Evolutionary conservation across 2,329 filamentous ascomycete species (phyloP).

Genomic region (Claviceps digitariae): DNA sequence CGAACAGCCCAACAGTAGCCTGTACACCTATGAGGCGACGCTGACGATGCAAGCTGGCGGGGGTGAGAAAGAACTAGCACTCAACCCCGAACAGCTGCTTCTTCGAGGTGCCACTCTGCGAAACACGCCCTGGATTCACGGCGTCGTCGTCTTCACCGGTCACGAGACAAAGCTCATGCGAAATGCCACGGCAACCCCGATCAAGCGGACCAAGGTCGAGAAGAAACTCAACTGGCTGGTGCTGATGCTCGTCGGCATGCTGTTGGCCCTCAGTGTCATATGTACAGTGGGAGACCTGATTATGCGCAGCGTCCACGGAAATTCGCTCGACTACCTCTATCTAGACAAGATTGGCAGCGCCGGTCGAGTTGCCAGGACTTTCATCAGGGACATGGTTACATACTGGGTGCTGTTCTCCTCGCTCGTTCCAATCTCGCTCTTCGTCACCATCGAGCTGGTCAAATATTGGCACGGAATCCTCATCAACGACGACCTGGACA

Average conservation of each 20-base stretch:
- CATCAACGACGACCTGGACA: slow-evolving; percentile 94
- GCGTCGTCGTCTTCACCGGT: slow-evolving; percentile 80
- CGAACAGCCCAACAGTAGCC: slow-evolving; percentile 93
- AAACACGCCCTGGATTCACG: slow-evolving; percentile 96
- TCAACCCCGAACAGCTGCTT: slow-evolving; percentile 85
- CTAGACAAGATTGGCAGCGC: slow-evolving; percentile 47
- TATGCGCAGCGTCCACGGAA: slow-evolving; percentile 49
- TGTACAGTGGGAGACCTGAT: slow-evolving; percentile 86
- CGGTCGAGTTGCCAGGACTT: slow-evolving; percentile 52
- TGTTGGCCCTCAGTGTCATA: slow-evolving; percentile 73
- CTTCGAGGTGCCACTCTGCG: slow-evolving; percentile 85
- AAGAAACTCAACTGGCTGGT: slow-evolving; percentile 88
- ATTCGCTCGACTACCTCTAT: slow-evolving; percentile 58
- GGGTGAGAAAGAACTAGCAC: slow-evolving; percentile 79
- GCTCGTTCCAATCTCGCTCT: slow-evolving; percentile 90
- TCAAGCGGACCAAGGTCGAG: slow-evolving; percentile 95
- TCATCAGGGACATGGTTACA: slow-evolving; percentile 89
- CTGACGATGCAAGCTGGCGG: slow-evolving; percentile 82
- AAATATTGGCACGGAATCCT: slow-evolving; percentile 98
- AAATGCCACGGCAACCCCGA: slow-evolving; percentile 91
- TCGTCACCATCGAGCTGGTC: slow-evolving; percentile 93
- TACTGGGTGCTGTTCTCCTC: slow-evolving; percentile 98
- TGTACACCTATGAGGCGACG: slow-evolving; percentile 97
- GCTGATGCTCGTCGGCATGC: slow-evolving; percentile 72
- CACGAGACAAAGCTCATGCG: slow-evolving; percentile 99